Conservation (phyloP, 1,284 basidiomycete species). For the Puccinia coronata region DNA sequence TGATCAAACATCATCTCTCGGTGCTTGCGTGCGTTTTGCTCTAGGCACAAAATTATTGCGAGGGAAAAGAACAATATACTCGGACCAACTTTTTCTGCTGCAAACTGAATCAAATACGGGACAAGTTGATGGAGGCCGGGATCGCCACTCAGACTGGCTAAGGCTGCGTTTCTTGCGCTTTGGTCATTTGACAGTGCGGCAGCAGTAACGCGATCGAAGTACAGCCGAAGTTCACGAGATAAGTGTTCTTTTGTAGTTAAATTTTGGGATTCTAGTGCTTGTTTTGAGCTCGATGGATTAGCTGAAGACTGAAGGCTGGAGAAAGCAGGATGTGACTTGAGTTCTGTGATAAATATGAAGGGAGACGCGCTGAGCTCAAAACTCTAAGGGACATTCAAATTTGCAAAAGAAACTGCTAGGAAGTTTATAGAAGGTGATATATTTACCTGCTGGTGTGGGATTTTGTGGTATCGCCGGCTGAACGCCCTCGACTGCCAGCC, state of each 20-base stretch:
- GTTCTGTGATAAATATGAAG: not conserved
- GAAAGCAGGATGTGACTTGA: constrained; percentile 24
- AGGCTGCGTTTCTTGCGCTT: constrained; percentile 71
- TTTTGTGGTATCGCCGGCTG: constrained; percentile 96
- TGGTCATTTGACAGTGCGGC: constrained; percentile 71
- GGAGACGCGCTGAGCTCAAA: constrained; percentile 28
- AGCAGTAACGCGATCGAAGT: constrained; percentile 87
- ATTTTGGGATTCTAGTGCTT: constrained; percentile 57
- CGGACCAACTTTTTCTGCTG: constrained; percentile 68
- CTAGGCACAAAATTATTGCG: constrained; percentile 16
- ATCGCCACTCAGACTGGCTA: constrained; percentile 83
- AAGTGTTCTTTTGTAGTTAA: constrained; percentile 75
- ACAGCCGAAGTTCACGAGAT: constrained; percentile 90
- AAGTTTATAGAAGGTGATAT: constrained; percentile 27
- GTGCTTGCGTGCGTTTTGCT: not conserved
- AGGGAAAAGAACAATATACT: not conserved
- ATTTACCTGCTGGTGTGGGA: constrained; percentile 66
- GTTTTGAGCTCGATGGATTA: constrained; percentile 50
- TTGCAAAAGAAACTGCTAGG: constrained; percentile 10
- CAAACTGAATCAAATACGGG: constrained; percentile 92
- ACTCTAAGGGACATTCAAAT: constrained; percentile 54
- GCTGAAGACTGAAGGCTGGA: constrained; percentile 16
- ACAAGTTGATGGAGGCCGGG: constrained; percentile 91
- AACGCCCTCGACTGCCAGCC: constrained; percentile 96
- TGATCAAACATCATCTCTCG: constrained; percentile 50